Evolutionary conservation across 805 yeast genomes (phyloP).

Genomic region (Pichia occidentalis): DNA sequence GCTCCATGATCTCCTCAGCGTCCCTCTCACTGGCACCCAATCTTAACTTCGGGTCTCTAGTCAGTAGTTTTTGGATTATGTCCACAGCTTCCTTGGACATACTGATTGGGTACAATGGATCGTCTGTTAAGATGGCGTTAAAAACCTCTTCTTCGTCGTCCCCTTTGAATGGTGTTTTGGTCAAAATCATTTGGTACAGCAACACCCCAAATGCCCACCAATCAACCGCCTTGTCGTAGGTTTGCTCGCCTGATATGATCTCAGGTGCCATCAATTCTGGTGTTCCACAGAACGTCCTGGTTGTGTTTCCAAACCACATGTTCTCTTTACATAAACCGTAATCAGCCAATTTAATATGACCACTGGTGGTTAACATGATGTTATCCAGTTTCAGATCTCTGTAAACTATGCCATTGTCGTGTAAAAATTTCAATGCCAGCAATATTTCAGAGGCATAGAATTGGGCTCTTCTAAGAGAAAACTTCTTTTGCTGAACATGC

Average conservation of each 20-base stretch:
- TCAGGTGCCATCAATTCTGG: constrained; percentile 99
- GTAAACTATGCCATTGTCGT: constrained; percentile 91
- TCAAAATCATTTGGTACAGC: constrained; percentile 90
- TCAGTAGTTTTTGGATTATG: constrained; percentile 80
- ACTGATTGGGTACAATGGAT: constrained; percentile 92
- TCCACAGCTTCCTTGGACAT: constrained; percentile 97
- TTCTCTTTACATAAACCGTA: constrained; percentile 95
- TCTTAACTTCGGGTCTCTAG: constrained; percentile 80
- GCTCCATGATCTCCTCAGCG: constrained; percentile 91
- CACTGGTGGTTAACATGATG: constrained; percentile 79
- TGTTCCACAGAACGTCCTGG: constrained; percentile 96
- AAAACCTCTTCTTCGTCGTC: constrained; percentile 85
- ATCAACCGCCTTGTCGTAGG: constrained; percentile 90
- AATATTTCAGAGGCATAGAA: constrained; percentile 96
- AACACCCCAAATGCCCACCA: constrained; percentile 99
- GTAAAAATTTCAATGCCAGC: constrained; percentile 85
- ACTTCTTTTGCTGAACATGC: constrained; percentile 92
- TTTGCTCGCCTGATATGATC: constrained; percentile 77
- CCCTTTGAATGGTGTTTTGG: constrained; percentile 96
- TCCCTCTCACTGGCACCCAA: constrained; percentile 84
- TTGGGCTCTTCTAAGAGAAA: constrained; percentile 87
- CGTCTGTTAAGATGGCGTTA: constrained; percentile 93
- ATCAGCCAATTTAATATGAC: constrained; percentile 95
- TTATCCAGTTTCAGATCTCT: constrained; percentile 96
- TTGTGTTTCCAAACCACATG: constrained; percentile 57